Conservation (phyloP, 495 filamentous ascomycete species). For the Hypoxylon perforatum region DNA sequence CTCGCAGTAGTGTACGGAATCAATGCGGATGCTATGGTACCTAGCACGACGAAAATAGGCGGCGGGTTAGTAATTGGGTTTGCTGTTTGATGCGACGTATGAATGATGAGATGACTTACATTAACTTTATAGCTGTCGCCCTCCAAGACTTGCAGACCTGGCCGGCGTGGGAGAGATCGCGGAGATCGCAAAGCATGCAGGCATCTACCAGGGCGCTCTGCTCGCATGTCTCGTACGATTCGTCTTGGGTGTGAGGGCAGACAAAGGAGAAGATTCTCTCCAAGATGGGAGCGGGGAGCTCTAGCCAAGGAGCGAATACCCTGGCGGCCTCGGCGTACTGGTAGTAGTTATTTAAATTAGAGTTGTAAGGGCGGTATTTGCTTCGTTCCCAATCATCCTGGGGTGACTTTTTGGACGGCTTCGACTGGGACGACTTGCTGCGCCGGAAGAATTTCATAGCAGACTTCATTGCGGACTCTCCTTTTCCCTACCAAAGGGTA, state of each 20-base stretch:
- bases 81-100: not conserved
- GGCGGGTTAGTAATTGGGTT: slow-evolving; percentile 17
- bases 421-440: slow-evolving; percentile 42
- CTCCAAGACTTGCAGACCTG: slow-evolving; percentile 80
- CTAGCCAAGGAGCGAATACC: slow-evolving; percentile 46
- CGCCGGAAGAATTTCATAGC: slow-evolving; percentile 58
- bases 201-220: slow-evolving; percentile 82
- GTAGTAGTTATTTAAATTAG: slow-evolving; percentile 27
- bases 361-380: slow-evolving; percentile 41
- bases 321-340: slow-evolving; percentile 32
- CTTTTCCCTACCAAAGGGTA: too few species aligned
- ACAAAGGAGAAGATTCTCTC: slow-evolving; percentile 79
- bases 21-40: slow-evolving; percentile 90
- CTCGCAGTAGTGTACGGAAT: slow-evolving; percentile 93
- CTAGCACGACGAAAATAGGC: slow-evolving; percentile 55
- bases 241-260: slow-evolving; percentile 84
- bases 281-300: slow-evolving; percentile 72
- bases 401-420: slow-evolving; percentile 26
- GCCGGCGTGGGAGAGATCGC: slow-evolving; percentile 85
- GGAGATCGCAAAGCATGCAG: slow-evolving; percentile 95
- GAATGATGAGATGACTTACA: slow-evolving; percentile 62
- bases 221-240: slow-evolving; percentile 83
- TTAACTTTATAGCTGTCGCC: slow-evolving; percentile 59
- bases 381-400: slow-evolving; percentile 40
- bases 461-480: slow-evolving; percentile 36